Base-by-base conservation (phyloP, 345 rosid genomes). In the Eucalyptus caleyi region DNA sequence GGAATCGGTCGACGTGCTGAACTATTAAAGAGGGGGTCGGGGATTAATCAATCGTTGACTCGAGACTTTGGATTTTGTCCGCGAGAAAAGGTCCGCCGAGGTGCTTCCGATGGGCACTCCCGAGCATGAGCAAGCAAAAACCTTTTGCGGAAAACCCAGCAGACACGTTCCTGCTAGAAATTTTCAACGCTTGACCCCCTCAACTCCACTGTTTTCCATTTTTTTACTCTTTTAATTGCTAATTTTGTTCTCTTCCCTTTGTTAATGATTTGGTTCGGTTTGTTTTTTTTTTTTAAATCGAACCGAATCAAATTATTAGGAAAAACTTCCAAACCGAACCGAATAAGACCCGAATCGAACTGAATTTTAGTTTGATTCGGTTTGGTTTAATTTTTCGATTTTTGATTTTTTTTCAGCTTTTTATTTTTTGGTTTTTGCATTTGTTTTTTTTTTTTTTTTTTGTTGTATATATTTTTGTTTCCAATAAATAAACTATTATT, bases 251-350 rank as follows among this genome's bases (percentile, higher is more conserved):
- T 69, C 44, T 37, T 34, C 81, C 81, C 42, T 69, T 32, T 49
- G 16, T 49, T 0, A 49, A 49, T 0, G 16, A 1, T 14, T 13
- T 2, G 6, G 1, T 49, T 49, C 6, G 50, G 2, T 49, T 13
- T 2, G 1, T 1, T 49, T 14, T 4, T 49, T 49, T 49, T 4
- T n/a, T n/a, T n/a, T n/a, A 49, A 49, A 49, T 1, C 6, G 16
- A 49, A 4, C 3, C 0, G 6, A 49, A 49, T 2, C 6, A 1
- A 49, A 49, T 0, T 0, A 1, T 14, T 50, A 50, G 6, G 3
- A 50, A 50, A 50, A 50, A 50, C 0, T 14, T 50, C 3, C 3
- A 0, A 49, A 49, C 50, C 1, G 2, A 49, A 49, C 3, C 1
- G 2, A 50, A 50, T 50, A 14, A 50, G 51, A 14, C 50, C 6